Conservation (phyloP, 768 basidiomycete species). For the Rhodotorula paludigena region DNA sequence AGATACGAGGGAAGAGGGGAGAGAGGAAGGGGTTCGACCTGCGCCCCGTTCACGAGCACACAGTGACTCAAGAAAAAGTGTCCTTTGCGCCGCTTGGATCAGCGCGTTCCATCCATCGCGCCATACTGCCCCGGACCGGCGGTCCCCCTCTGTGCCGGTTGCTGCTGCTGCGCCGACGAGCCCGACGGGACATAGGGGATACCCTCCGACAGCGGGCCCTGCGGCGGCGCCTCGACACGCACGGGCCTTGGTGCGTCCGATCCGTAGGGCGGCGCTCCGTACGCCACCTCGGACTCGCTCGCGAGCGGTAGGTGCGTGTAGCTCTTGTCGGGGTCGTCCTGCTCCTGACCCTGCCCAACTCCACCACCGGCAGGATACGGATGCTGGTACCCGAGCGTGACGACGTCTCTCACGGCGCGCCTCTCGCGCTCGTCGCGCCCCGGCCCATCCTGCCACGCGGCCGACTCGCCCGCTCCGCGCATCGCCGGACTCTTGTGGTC, state of each 20-base stretch:
- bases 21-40: no score
- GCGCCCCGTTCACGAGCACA: not conserved
- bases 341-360: not conserved
- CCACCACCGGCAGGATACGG: no score
- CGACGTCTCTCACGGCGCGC: no score
- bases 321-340: not conserved
- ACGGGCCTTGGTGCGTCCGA: no score
- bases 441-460: not conserved
- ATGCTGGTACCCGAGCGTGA: not conserved
- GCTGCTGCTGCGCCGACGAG: not conserved
- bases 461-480: not conserved
- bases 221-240: not conserved
- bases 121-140: not conserved
- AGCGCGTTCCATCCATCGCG: not conserved
- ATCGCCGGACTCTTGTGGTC: not conserved
- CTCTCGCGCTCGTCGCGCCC: not conserved
- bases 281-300: conserved; percentile 15
- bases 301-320: conserved; percentile 20
- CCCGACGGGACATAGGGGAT: not conserved
- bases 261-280: not conserved
- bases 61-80: not conserved
- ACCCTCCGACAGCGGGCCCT: not conserved
- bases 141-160: no score
- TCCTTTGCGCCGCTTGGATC: not conserved
- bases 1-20: no score